Percentiles rank a stretch among this genome's conserved stretches.
These are phyloP conservation scores for Trapa incisa DNA, from an alignment of 345 rosid genomes.

Conservation along the genomic window DNA sequence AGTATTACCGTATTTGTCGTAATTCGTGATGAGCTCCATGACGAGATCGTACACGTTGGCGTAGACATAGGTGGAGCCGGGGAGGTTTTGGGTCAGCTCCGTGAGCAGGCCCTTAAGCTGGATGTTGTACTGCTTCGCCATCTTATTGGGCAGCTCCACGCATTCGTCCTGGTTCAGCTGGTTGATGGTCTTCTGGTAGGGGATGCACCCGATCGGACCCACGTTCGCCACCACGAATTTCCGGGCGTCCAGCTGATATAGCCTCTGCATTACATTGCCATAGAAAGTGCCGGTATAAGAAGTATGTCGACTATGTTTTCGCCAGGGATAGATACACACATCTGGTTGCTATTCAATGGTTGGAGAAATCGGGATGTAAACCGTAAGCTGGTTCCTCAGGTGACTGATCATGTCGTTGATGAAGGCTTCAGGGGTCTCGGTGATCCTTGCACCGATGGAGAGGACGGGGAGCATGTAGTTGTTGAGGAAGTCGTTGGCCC, in stretches of 20 bases:
- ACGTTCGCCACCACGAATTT: conserved; percentile 38
- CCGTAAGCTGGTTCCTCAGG: conserved; percentile 40
- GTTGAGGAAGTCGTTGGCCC: conserved; percentile 45
- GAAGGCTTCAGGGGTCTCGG: conserved; percentile 20
- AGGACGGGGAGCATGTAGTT: conserved; percentile 41
- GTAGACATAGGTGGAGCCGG: conserved; percentile 30
- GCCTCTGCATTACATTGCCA: conserved; percentile 15
- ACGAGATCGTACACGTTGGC: conserved; percentile 35
- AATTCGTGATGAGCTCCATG: conserved; percentile 23
- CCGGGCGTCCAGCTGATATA: conserved; percentile 37
- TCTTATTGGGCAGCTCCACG: conserved; percentile 28
- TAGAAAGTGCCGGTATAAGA: too few relatives aligned
- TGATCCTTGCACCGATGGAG: conserved; percentile 17
- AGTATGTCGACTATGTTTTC: too few relatives aligned
- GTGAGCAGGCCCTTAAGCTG: conserved; percentile 22
- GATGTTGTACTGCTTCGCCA: conserved; percentile 29
- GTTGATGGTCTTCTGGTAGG: conserved; percentile 35
- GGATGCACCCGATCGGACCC: conserved; percentile 69
- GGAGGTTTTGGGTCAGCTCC: conserved; percentile 18
- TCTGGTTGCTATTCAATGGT: too few relatives aligned
- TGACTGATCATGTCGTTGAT: conserved; percentile 41
- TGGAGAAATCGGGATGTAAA: not conserved
- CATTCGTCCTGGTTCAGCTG: conserved; percentile 28
- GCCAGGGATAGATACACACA: too few relatives aligned
- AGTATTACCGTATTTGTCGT: conserved; percentile 26